These are phyloP conservation scores for Dittrichia graveolens DNA, from an alignment of 129 eudicot species.

Conservation along the genomic window DNA sequence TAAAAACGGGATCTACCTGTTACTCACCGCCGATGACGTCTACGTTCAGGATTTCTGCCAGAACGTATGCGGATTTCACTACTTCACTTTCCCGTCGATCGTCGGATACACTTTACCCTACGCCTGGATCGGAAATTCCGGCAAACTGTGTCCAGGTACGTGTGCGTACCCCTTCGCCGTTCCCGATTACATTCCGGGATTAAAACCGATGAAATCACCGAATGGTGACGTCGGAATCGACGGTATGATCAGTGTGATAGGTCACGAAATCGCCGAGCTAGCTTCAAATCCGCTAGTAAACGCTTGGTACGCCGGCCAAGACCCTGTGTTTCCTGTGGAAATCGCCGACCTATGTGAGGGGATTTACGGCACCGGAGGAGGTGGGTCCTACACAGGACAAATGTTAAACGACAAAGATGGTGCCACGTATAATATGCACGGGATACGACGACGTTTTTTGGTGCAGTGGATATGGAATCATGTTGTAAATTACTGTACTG, in stretches of 20 bases:
- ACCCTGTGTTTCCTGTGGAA: conserved; percentile 84
- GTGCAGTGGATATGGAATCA: conserved; percentile 97
- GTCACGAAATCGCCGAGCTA: conserved; percentile 72
- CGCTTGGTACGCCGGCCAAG: conserved; percentile 91
- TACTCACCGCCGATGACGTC: conserved; percentile 76
- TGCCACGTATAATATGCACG: conserved; percentile 89
- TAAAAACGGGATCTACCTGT: conserved; percentile 63
- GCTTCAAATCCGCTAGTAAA: conserved; percentile 71
- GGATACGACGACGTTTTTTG: conserved; percentile 74
- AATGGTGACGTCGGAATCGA: conserved; percentile 76
- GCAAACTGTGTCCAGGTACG: conserved; percentile 63
- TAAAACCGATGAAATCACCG: conserved; percentile 69
- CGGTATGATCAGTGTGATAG: conserved; percentile 90
- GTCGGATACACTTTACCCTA: conserved; percentile 89
- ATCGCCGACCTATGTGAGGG: conserved; percentile 93
- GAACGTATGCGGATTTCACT: conserved; percentile 81
- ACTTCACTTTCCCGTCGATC: conserved; percentile 83
- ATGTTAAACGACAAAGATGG: conserved; percentile 80
- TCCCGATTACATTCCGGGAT: conserved; percentile 67
- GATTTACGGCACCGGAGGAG: conserved; percentile 85
- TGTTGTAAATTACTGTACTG: conserved; percentile 76
- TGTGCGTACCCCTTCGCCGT: conserved; percentile 89
- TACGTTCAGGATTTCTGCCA: conserved; percentile 78
- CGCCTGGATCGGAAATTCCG: conserved; percentile 91
- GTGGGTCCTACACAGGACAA: conserved; percentile 95